Base-by-base conservation (phyloP, 768 basidiomycete genomes). In the Sarcomyxa edulis region DNA sequence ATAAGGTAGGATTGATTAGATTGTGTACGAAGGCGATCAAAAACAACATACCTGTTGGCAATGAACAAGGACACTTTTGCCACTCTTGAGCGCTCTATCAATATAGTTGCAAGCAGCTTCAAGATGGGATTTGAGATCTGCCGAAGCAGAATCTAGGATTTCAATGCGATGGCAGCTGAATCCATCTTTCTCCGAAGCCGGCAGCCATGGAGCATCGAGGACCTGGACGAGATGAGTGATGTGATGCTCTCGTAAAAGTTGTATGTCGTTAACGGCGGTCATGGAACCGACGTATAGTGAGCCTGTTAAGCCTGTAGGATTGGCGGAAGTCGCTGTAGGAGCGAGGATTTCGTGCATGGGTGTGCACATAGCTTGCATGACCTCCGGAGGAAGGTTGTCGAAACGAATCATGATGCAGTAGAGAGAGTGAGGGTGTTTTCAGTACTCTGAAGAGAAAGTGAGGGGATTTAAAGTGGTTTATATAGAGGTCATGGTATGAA, bases 311-410 rank as follows among this genome's bases (percentile, higher is more conserved):
- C 52, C 48, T 4, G 49, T 42, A 12, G 56, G 52, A 10, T 47
- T 52, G 20, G 47, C 23, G 46, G 48, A 50, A 19, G 45, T 8
- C 18, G 40, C 34, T 37, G 54, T 32, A 28, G 53, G 42, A 33
- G 58, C 31, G 9, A 85, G 65, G 51, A 88, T 75, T 46, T 73
- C 71, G 60, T 88, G 84, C 85, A 88, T 86, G 1, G 85, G 85
- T 0, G 84, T 88, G 64, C 84, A 86, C 78, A 88, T 84, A 6
- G 85, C 80, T 56, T 85, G 81, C 71, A 83, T 77, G 34, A 87
- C 81, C 50, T 86, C 84, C 20, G 78, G 74, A 9, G 84, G 70
- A 44, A 87, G 64, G 39, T 68, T 74, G 56, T 87, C 84, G 68
- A 87, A 86, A 37, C 84, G 77, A 54, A 88, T 87, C 84, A 87